phyloP scores from a whole-genome alignment of 371 early-diverging fungal genomes.

The Smittium mucronatum region DNA sequence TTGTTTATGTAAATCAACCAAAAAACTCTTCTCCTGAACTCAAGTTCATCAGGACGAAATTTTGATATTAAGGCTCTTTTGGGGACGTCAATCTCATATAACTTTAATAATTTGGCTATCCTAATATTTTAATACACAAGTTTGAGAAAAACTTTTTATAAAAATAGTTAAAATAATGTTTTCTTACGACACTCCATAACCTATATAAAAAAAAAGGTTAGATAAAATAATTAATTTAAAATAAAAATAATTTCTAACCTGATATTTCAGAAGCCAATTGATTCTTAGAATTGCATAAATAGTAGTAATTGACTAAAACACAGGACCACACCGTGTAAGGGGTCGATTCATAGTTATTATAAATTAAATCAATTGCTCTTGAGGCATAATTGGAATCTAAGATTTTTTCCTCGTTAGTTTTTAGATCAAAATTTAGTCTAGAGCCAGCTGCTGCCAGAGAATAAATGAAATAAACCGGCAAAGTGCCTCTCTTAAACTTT shows the following conservation, averaged over 20 bases:
- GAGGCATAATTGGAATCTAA: neutral
- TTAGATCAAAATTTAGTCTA: neutral
- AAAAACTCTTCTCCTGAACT: neutral
- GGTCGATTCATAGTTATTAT: neutral
- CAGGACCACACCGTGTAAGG: neutral
- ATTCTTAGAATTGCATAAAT: neutral
- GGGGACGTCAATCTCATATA: neutral
- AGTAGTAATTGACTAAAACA: neutral
- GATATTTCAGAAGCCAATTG: neutral
- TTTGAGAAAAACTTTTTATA: neutral
- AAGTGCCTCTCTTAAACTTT: neutral
- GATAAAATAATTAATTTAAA: neutral
- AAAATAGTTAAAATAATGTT: neutral
- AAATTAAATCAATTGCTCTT: neutral
- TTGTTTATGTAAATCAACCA: neutral
- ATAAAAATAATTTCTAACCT: neutral
- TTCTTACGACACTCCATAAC: neutral
- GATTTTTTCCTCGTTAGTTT: neutral
- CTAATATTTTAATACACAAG: neutral
- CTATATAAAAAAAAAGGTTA: neutral
- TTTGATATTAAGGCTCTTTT: neutral
- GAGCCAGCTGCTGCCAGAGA: neutral
- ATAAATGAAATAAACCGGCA: neutral
- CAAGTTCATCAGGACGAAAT: neutral
- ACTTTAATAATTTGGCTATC: neutral